Evolutionary conservation across 1,139 yeast species (phyloP).

Genomic region (Blastobotrys arbuscula): DNA sequence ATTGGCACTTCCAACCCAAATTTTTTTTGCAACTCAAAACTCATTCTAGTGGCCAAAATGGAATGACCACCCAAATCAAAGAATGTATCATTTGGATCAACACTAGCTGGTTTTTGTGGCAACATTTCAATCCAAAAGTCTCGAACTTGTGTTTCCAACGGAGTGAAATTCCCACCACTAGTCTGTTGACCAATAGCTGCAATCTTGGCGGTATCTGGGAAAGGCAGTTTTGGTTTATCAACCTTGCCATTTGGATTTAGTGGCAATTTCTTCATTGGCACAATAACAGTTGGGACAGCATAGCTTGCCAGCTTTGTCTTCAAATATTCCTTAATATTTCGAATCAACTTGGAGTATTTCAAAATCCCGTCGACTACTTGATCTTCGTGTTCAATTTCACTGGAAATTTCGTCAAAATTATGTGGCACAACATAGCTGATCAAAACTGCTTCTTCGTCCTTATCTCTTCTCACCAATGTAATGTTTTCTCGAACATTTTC

Average conservation of each 20-base stretch:
- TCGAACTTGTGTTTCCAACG: conserved; percentile 60
- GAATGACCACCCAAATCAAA: conserved; percentile 98
- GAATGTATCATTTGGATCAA: conserved; percentile 78
- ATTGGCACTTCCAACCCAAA: conserved; percentile 78
- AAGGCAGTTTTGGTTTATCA: conserved; percentile 94
- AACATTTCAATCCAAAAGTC: conserved; percentile 82
- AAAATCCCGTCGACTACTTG: conserved; percentile 68
- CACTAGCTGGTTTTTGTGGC: conserved; percentile 77
- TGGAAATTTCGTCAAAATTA: conserved; percentile 41
- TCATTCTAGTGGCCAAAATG: conserved; percentile 94
- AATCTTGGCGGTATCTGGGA: conserved; percentile 86
- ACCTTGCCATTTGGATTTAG: conserved; percentile 97
- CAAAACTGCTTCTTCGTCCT: conserved; percentile 85
- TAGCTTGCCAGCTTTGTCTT: conserved; percentile 87
- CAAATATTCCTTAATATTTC: conserved; percentile 73
- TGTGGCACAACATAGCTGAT: conserved; percentile 91
- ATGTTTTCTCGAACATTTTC: conserved; percentile 85
- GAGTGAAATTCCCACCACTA: conserved; percentile 40
- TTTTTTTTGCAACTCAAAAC: conserved; percentile 78
- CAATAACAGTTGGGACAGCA: conserved; percentile 88
- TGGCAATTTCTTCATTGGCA: conserved; percentile 81
- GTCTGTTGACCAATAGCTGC: conserved; percentile 52
- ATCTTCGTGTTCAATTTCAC: conserved; percentile 46
- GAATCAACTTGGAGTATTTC: conserved; percentile 67
- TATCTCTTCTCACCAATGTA: conserved; percentile 88